Conservation (phyloP, 2,329 filamentous ascomycete genomes). For the Domatiomyces globalis region DNA sequence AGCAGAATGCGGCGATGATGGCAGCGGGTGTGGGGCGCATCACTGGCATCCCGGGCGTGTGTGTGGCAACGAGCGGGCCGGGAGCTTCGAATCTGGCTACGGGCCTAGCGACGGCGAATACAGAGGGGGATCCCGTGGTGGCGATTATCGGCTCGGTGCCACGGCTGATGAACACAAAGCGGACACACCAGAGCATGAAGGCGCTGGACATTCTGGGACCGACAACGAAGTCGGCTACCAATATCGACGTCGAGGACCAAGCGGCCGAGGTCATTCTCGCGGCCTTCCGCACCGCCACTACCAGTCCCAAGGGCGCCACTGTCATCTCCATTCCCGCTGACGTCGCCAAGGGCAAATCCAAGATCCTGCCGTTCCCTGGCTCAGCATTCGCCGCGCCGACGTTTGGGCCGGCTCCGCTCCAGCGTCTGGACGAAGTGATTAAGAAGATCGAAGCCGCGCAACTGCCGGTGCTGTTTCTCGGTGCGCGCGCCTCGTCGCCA, state of each 20-base stretch:
- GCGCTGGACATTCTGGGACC: slow-evolving; percentile 32
- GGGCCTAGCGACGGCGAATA: slow-evolving; percentile 34
- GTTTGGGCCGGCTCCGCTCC: slow-evolving; percentile 27
- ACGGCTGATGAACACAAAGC: slow-evolving; percentile 30
- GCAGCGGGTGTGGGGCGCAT: slow-evolving; percentile 34
- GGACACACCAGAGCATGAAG: slow-evolving; percentile 35
- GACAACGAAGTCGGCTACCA: slow-evolving; percentile 30
- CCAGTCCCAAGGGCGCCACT: slow-evolving; percentile 30
- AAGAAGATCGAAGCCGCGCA: slow-evolving; percentile 23
- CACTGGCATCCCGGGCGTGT: slow-evolving; percentile 34
- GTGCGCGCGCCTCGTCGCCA: slow-evolving; percentile 29
- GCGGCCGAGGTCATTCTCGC: slow-evolving; percentile 35
- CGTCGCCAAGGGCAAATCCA: slow-evolving; percentile 28
- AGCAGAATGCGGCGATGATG: slow-evolving; percentile 39
- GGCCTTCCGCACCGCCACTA: slow-evolving; percentile 31
- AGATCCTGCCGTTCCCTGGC: slow-evolving; percentile 27
- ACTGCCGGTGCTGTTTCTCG: slow-evolving; percentile 34
- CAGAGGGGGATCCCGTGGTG: slow-evolving; percentile 35
- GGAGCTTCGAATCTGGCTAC: slow-evolving; percentile 36
- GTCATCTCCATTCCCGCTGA: slow-evolving; percentile 35
- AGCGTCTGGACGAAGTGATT: slow-evolving; percentile 24
- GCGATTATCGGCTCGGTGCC: slow-evolving; percentile 37
- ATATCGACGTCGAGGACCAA: slow-evolving; percentile 35
- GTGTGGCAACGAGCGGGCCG: slow-evolving; percentile 35
- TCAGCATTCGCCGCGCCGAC: slow-evolving; percentile 29